Percentiles rank a stretch among this genome's conserved stretches.
Conservation (phyloP, 2,329 filamentous ascomycete genomes). For the Periconia sp. region DNA sequence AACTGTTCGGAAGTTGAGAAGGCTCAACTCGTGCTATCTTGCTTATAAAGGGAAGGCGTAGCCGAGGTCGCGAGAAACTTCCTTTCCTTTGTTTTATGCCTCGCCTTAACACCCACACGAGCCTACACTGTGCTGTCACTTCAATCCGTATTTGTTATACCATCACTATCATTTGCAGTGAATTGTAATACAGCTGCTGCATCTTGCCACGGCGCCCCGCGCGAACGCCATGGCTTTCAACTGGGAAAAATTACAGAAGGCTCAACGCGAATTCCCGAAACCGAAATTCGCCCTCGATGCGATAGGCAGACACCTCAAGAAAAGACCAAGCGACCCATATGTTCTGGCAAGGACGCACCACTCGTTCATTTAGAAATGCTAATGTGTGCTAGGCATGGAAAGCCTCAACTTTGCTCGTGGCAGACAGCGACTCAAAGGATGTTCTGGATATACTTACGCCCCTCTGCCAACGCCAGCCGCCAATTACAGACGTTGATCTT, state of each 20-base stretch:
- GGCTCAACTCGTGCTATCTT: no score
- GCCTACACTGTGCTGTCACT: conserved; percentile 1
- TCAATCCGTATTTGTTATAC: conserved; percentile 1
- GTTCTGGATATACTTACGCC: conserved; percentile 19
- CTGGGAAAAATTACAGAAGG: conserved; percentile 41
- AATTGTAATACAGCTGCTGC: no score
- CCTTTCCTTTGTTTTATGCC: not conserved
- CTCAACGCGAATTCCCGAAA: conserved; percentile 39
- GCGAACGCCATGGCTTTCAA: conserved; percentile 37
- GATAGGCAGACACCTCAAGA: conserved; percentile 42
- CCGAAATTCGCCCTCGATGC: conserved; percentile 42
- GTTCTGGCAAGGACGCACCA: conserved; percentile 27
- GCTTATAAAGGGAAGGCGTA: conserved; percentile 9
- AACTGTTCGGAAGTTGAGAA: no score
- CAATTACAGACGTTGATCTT: conserved; percentile 30
- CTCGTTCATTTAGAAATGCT: conserved; percentile 6
- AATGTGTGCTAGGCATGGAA: conserved; percentile 35
- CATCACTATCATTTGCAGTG: not conserved
- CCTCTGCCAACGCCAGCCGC: conserved; percentile 27
- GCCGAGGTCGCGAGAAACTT: conserved; percentile 11
- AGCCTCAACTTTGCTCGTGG: conserved; percentile 29
- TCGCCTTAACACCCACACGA: conserved; percentile 4
- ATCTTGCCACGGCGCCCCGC: no score
- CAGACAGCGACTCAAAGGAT: conserved; percentile 14
- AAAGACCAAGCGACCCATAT: conserved; percentile 44